phyloP scores from a whole-genome alignment of 2,329 filamentous ascomycete genomes.

The Trichoderma harzianum region DNA sequence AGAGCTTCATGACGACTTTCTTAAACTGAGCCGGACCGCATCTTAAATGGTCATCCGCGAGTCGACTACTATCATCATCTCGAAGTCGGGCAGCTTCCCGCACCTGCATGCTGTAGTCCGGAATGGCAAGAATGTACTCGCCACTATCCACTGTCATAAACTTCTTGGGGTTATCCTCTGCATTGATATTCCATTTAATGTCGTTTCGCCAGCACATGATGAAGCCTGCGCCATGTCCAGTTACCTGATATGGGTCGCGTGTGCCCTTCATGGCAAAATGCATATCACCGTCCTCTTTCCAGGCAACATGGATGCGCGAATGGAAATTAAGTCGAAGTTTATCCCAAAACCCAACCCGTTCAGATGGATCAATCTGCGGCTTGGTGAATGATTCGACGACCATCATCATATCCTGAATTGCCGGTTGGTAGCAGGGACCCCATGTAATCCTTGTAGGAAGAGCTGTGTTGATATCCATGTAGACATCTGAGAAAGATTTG shows the following conservation, averaged over 20 bases:
- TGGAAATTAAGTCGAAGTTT: conserved; percentile 95
- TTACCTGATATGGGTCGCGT: conserved; percentile 89
- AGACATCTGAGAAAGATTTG: conserved; percentile 93
- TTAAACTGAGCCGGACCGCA: conserved; percentile 88
- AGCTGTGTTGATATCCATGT: conserved; percentile 87
- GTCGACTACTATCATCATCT: conserved; percentile 57
- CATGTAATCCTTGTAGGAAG: conserved; percentile 92
- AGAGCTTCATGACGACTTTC: conserved; percentile 98
- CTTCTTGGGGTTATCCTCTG: conserved; percentile 80
- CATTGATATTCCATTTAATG: conserved; percentile 81
- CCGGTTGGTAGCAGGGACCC: conserved; percentile 96
- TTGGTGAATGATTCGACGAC: conserved; percentile 97
- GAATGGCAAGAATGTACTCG: conserved; percentile 90
- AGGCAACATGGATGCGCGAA: conserved; percentile 81
- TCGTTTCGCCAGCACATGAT: conserved; percentile 98
- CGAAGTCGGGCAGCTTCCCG: conserved; percentile 56
- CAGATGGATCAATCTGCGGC: conserved; percentile 87
- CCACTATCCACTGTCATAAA: conserved; percentile 97
- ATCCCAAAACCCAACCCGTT: conserved; percentile 96
- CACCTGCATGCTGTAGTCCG: conserved; percentile 87
- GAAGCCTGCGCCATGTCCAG: conserved; percentile 88
- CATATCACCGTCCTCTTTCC: conserved; percentile 94
- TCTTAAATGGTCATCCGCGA: conserved; percentile 62
- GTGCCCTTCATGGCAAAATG: conserved; percentile 89
- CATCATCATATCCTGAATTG: conserved; percentile 99